Conservation (phyloP, 805 yeast genomes). For the Clavispora santaluciae region DNA sequence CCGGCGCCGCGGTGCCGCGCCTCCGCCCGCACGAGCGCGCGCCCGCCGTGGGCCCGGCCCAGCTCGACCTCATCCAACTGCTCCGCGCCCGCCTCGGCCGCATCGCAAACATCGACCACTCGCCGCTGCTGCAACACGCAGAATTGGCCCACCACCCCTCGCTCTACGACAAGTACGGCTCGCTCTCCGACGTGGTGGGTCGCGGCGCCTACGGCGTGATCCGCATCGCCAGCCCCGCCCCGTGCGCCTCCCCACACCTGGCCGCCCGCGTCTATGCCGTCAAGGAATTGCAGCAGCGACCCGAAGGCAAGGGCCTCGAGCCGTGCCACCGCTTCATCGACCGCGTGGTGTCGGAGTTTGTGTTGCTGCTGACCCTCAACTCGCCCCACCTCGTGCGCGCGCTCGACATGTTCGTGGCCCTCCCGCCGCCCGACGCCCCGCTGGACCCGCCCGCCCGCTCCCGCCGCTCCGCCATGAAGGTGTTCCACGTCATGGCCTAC, state of each 20-base stretch:
- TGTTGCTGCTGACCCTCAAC: constrained; percentile 72
- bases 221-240: constrained; percentile 30
- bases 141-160: constrained; percentile 18
- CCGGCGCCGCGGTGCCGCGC: constrained; percentile 19
- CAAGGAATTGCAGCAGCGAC: constrained; percentile 26
- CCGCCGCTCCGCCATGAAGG: constrained; percentile 8
- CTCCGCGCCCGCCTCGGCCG: constrained; percentile 16
- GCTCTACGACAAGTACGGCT: constrained; percentile 30
- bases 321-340: constrained; percentile 48
- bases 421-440: constrained; percentile 10
- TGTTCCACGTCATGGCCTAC: constrained; percentile 37
- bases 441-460: not conserved
- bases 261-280: constrained; percentile 33
- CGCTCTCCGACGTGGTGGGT: constrained; percentile 35
- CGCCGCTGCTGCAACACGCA: constrained; percentile 7
- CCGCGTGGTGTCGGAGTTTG: constrained; percentile 85
- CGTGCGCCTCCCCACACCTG: too few relatives aligned
- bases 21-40: constrained; percentile 19
- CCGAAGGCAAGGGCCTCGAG: constrained; percentile 17
- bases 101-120: constrained; percentile 11
- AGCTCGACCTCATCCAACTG: constrained; percentile 20
- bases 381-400: constrained; percentile 75
- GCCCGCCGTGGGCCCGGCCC: constrained; percentile 16
- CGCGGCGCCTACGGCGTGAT: constrained; percentile 47
- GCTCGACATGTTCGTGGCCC: constrained; percentile 60